Conservation (phyloP, 2,329 filamentous ascomycete genomes). For the Aphanocladium album region DNA sequence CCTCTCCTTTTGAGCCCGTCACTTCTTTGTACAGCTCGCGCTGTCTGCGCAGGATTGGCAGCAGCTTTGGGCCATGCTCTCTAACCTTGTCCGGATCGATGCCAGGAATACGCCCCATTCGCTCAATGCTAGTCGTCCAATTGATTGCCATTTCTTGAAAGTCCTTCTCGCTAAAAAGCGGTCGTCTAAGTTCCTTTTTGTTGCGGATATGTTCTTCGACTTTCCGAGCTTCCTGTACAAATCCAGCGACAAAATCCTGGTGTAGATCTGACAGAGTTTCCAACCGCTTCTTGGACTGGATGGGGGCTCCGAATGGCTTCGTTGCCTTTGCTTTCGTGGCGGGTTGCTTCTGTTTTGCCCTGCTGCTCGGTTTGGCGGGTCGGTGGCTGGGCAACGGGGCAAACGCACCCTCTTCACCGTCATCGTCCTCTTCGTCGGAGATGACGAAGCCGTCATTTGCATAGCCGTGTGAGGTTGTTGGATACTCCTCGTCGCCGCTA, state of each 20-base stretch:
- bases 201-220: conserved; percentile 59
- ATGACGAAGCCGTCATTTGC: conserved; percentile 46
- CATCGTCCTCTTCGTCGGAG: conserved; percentile 33
- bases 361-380: conserved; percentile 32
- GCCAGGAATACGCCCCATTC: conserved; percentile 59
- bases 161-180: conserved; percentile 64
- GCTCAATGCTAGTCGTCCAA: conserved; percentile 56
- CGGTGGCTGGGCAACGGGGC: conserved; percentile 35
- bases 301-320: conserved; percentile 49
- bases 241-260: conserved; percentile 57
- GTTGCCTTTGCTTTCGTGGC: conserved; percentile 10
- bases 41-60: conserved; percentile 51
- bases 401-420: conserved; percentile 42
- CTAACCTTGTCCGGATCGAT: conserved; percentile 60
- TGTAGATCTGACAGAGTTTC: conserved; percentile 54
- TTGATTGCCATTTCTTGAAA: conserved; percentile 68
- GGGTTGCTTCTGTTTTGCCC: background rate
- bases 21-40: conserved; percentile 45
- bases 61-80: conserved; percentile 55
- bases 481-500: conserved; percentile 31
- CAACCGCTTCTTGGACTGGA: conserved; percentile 51
- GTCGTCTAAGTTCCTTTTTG: conserved; percentile 49
- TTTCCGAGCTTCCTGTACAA: conserved; percentile 57
- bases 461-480: conserved; percentile 42
- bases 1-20: conserved; percentile 31